A percentile compares a stretch with the other conserved stretches of the same genome.
These are phyloP conservation scores for Xylaria sp. DNA, from an alignment of 2,329 filamentous ascomycete genomes.

Conservation along the genomic window DNA sequence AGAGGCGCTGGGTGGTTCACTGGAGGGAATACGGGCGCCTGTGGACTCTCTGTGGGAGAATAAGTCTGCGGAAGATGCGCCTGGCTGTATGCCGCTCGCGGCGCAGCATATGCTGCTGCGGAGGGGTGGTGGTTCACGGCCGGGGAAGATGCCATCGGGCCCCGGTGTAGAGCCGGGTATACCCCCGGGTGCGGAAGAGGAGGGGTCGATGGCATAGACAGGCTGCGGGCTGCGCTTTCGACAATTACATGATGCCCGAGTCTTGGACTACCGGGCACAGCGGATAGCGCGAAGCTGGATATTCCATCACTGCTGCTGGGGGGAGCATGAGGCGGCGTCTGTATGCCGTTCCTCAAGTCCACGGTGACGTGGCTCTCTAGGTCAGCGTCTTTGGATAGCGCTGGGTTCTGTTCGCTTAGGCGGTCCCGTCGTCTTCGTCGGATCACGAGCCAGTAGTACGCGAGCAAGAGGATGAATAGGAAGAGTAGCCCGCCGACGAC, in stretches of 20 bases:
- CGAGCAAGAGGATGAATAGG: conserved; percentile 28
- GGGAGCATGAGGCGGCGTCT: background rate
- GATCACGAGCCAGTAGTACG: conserved; percentile 39
- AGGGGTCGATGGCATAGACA: background rate
- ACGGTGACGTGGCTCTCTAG: conserved; percentile 39
- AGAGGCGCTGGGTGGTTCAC: conserved; percentile 1
- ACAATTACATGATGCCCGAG: background rate
- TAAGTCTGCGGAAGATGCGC: background rate
- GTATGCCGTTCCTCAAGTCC: conserved; percentile 2
- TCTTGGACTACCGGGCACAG: background rate
- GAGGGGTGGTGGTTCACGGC: conserved; percentile 11
- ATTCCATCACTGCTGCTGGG: conserved; percentile 11
- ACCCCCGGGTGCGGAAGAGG: background rate
- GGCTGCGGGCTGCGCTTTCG: conserved; percentile 7
- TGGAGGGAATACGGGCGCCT: background rate
- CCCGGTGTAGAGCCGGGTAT: conserved; percentile 2
- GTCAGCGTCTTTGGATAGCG: conserved; percentile 35
- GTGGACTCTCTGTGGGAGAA: conserved; percentile 2
- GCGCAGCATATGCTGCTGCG: conserved; percentile 7
- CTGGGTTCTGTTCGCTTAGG: background rate
- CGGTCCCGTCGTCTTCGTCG: conserved; percentile 36
- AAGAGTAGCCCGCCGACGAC: conserved; percentile 39
- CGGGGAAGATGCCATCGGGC: conserved; percentile 1
- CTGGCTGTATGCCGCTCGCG: conserved; percentile 1
- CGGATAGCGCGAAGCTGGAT: conserved; percentile 12